These are phyloP conservation scores for Candida insectalens DNA, from an alignment of 805 yeast genomes.

Conservation along the genomic window DNA sequence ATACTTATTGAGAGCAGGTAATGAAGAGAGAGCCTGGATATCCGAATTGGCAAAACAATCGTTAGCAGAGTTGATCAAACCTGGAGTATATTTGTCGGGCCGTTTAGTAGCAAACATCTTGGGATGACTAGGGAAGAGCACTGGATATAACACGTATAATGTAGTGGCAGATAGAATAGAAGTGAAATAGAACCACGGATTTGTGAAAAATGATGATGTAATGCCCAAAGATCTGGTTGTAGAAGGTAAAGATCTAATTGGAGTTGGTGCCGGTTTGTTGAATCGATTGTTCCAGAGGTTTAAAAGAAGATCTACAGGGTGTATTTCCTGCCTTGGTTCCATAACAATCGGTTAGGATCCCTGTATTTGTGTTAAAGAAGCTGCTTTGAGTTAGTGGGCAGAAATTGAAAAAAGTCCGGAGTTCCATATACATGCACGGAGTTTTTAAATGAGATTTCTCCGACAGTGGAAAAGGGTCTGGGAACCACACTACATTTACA, in stretches of 20 bases:
- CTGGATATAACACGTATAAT: slow-evolving; percentile 10
- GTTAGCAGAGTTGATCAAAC: slow-evolving; percentile 69
- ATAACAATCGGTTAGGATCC: too few species aligned
- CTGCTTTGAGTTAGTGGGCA: too few species aligned
- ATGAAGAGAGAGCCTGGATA: slow-evolving; percentile 64
- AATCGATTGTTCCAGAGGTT: not conserved
- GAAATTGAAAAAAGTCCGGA: too few species aligned
- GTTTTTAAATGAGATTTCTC: too few species aligned
- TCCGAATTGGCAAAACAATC: slow-evolving; percentile 93
- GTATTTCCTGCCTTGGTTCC: too few species aligned
- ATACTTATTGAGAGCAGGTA: slow-evolving; percentile 51
- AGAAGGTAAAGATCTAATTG: not conserved
- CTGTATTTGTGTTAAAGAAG: too few species aligned
- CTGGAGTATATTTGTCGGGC: slow-evolving; percentile 71
- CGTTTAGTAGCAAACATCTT: slow-evolving; percentile 24
- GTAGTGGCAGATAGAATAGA: slow-evolving; percentile 3
- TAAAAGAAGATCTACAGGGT: slow-evolving; percentile 1
- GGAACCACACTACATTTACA: not conserved
- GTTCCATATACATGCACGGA: too few species aligned
- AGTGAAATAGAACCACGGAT: slow-evolving; percentile 3
- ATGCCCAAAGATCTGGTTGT: not conserved
- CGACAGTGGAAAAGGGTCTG: too few species aligned
- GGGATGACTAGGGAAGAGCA: slow-evolving; percentile 7
- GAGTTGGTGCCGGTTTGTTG: too few species aligned
- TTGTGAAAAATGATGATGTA: too few species aligned